Conservation (phyloP, 2,329 filamentous ascomycete genomes). For the Botryotinia convoluta region DNA sequence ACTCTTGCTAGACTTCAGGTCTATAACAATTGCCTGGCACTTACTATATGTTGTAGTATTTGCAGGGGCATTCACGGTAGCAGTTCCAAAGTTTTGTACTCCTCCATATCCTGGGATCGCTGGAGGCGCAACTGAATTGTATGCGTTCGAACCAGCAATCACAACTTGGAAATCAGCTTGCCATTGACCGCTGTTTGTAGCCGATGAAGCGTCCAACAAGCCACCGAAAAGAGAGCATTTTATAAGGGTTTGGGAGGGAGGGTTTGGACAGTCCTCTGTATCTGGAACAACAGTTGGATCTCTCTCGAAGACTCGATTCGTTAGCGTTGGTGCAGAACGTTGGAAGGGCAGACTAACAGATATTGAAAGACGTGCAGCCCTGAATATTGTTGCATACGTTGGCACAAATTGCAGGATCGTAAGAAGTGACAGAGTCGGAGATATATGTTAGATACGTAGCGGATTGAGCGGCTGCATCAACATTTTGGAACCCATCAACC, state of each 20-base stretch:
- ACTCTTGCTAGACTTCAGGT: not conserved
- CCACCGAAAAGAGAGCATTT: constrained; percentile 21
- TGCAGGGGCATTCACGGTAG: constrained; percentile 38
- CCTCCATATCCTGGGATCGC: constrained; percentile 31
- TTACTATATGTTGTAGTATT: constrained; percentile 30
- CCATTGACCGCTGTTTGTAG: constrained; percentile 15
- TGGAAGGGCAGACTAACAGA: constrained; percentile 1
- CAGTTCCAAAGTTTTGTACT: constrained; percentile 34
- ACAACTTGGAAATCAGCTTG: constrained; percentile 20
- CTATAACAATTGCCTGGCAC: not conserved
- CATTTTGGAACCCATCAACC: constrained; percentile 11
- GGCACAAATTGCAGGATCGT: constrained; percentile 18
- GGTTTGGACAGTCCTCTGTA: constrained; percentile 12
- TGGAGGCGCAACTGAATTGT: constrained; percentile 19
- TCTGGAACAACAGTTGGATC: constrained; percentile 17
- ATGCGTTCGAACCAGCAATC: constrained; percentile 19
- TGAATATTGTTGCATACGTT: constrained; percentile 18
- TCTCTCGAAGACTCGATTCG: constrained; percentile 10
- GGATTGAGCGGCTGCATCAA: constrained; percentile 8
- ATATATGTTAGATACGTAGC: constrained; percentile 19
- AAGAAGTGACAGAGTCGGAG: constrained; percentile 17
- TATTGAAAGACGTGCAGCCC: constrained; percentile 19
- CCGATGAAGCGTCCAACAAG: constrained; percentile 8
- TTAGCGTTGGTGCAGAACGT: not conserved
- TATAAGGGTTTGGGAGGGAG: constrained; percentile 17